Conservation (phyloP, 169 alveolate species). For the Cryptosporidium xiaoi region DNA sequence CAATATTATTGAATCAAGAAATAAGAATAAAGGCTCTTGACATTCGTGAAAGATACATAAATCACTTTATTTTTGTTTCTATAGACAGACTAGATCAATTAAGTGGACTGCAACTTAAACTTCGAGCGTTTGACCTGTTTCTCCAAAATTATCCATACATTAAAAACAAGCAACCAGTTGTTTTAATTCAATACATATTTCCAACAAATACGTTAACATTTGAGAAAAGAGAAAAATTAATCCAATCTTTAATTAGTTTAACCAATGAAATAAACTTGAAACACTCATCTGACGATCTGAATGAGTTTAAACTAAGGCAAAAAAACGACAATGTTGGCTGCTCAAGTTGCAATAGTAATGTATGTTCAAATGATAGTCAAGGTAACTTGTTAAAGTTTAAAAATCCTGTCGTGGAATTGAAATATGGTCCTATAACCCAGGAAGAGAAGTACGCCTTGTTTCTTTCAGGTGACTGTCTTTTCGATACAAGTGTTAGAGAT, state of each 20-base stretch:
- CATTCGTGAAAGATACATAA: slow-evolving; percentile 8
- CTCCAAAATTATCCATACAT: slow-evolving; percentile 78
- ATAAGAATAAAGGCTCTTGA: slow-evolving; percentile 15
- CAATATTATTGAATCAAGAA: slow-evolving; percentile 15
- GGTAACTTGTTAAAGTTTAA: neutral
- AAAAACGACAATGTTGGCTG: too few relatives aligned
- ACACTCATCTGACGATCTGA: neutral
- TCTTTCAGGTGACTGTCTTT: slow-evolving; percentile 82
- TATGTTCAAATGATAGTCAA: neutral
- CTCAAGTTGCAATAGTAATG: neutral
- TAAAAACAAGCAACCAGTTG: slow-evolving; percentile 77
- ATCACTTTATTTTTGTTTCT: slow-evolving; percentile 29
- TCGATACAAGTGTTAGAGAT: slow-evolving; percentile 85
- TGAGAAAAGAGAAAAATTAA: slow-evolving; percentile 44
- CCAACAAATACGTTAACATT: slow-evolving; percentile 77
- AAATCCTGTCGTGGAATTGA: slow-evolving; percentile 33
- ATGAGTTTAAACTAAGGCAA: neutral
- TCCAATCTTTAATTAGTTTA: slow-evolving; percentile 15
- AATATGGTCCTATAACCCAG: slow-evolving; percentile 67
- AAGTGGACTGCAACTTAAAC: slow-evolving; percentile 81
- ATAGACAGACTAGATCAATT: slow-evolving; percentile 80
- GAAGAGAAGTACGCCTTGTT: slow-evolving; percentile 81
- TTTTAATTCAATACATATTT: slow-evolving; percentile 80
- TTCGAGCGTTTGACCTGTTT: slow-evolving; percentile 80
- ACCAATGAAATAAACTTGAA: slow-evolving; percentile 32